Evolutionary conservation across 305 asterid genomes (phyloP).

Genomic region (Fraxinus floribunda): DNA sequence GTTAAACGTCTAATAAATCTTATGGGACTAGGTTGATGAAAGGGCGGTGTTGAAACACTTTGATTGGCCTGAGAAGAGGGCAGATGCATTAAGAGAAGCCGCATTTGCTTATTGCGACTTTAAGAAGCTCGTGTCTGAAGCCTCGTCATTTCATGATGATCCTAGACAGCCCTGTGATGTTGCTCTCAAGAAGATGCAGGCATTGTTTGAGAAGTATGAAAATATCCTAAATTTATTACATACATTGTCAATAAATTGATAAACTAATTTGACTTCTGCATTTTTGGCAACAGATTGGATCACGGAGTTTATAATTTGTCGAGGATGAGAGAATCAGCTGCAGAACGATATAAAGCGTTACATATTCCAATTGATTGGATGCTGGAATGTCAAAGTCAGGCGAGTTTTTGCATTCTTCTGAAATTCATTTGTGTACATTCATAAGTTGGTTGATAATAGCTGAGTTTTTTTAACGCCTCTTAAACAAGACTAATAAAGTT

Average conservation of each 20-base stretch:
- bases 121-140: conserved; percentile 79
- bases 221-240: background rate
- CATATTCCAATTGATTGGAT: conserved; percentile 85
- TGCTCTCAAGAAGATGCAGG: conserved; percentile 90
- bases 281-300: conserved; percentile 61
- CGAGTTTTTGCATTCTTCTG: conserved; percentile 21
- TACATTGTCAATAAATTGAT: background rate
- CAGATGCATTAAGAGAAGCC: conserved; percentile 94
- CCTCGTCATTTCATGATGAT: conserved; percentile 66
- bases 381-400: conserved; percentile 84
- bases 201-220: conserved; percentile 72
- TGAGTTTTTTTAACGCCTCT: background rate
- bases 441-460: background rate
- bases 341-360: conserved; percentile 64
- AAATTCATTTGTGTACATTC: background rate
- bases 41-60: conserved; percentile 97
- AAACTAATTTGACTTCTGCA: background rate
- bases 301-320: conserved; percentile 83
- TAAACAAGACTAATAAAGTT: no score
- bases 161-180: conserved; percentile 70
- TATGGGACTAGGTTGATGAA: conserved; percentile 74
- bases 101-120: conserved; percentile 92
- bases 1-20: background rate
- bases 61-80: conserved; percentile 92
- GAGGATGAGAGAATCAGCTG: conserved; percentile 85